phyloP scores from a whole-genome alignment of 73 alveolate genomes.

The Breviolum minutum region DNA sequence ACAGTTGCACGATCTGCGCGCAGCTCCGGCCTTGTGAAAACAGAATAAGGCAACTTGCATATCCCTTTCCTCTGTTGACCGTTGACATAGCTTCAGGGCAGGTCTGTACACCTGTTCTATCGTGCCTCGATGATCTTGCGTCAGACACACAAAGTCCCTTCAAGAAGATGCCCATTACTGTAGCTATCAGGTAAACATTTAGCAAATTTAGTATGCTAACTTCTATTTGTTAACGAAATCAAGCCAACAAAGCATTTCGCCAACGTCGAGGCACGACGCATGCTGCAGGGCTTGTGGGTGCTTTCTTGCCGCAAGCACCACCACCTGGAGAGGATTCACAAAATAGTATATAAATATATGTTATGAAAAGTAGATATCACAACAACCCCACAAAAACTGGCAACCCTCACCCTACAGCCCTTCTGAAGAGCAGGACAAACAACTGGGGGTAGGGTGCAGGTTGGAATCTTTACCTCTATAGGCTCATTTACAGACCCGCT shows the following conservation, averaged over 20 bases:
- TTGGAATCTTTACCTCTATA: no score
- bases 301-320: conserved; percentile 62
- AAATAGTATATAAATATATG: background rate
- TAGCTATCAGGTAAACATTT: background rate
- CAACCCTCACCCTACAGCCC: background rate
- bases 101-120: no score
- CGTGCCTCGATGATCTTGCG: no score
- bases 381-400: background rate
- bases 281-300: conserved; percentile 73
- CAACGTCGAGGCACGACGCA: conserved; percentile 37
- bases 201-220: no score
- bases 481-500: no score
- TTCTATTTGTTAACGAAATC: no score
- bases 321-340: conserved; percentile 12
- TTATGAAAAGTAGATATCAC: background rate
- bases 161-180: background rate
- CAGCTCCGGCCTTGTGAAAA: conserved; percentile 43
- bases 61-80: no score
- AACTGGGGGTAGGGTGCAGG: no score
- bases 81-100: no score
- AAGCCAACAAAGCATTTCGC: background rate
- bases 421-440: no score
- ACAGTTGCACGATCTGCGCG: conserved; percentile 59
- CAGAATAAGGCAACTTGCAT: background rate
- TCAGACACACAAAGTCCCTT: background rate